A percentile compares a stretch with the other conserved stretches of the same genome.
These are phyloP conservation scores for Spinellus fusiger DNA, from an alignment of 192 early-diverging fungal genomes.

Conservation along the genomic window DNA sequence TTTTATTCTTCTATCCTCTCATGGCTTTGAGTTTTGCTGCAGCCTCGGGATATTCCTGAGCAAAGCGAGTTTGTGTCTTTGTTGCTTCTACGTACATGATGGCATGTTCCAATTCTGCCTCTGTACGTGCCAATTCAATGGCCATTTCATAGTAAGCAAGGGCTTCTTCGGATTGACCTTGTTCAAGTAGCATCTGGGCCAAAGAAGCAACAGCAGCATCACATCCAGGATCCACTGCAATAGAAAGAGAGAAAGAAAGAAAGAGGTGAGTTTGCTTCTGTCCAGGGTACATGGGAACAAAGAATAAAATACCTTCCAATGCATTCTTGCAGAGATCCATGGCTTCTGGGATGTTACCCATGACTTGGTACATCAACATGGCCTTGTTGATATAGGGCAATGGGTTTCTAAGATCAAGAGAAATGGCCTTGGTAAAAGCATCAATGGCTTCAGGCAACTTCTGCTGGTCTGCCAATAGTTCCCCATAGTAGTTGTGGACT, in stretches of 20 bases:
- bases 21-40: slow-evolving; percentile 12
- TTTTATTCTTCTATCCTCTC: slow-evolving; percentile 1
- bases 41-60: slow-evolving; percentile 9
- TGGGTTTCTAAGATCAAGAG: slow-evolving; percentile 76
- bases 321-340: slow-evolving; percentile 74
- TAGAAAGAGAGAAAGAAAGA: neutral
- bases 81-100: slow-evolving; percentile 66
- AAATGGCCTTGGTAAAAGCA: slow-evolving; percentile 85
- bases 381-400: slow-evolving; percentile 98
- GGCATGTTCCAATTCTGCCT: slow-evolving; percentile 84
- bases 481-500: slow-evolving; percentile 97
- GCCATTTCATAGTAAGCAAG: slow-evolving; percentile 77
- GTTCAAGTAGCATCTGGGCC: slow-evolving; percentile 77
- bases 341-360: slow-evolving; percentile 64
- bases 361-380: slow-evolving; percentile 72
- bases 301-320: slow-evolving; percentile 65
- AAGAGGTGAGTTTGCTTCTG: neutral
- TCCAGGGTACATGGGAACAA: too few species aligned
- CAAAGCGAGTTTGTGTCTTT: slow-evolving; percentile 39
- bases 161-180: slow-evolving; percentile 83
- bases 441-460: slow-evolving; percentile 74
- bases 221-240: slow-evolving; percentile 83
- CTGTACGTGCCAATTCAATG: slow-evolving; percentile 76
- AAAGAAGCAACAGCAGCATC: slow-evolving; percentile 86
- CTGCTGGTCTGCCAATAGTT: slow-evolving; percentile 85